These are phyloP conservation scores for Ceraceosorus bombacis DNA, from an alignment of 1,284 basidiomycete genomes.

Conservation along the genomic window DNA sequence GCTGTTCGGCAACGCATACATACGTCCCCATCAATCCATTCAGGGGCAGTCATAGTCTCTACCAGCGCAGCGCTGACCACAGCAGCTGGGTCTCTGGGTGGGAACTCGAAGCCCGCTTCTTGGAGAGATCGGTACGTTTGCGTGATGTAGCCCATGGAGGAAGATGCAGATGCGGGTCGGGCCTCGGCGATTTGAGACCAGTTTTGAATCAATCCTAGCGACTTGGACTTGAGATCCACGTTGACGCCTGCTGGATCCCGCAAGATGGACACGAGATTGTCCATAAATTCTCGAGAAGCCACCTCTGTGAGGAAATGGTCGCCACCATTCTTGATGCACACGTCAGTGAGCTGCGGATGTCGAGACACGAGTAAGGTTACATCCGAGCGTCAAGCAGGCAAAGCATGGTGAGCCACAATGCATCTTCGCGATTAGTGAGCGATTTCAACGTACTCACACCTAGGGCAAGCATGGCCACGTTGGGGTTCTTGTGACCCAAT, in stretches of 20 bases:
- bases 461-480: slow-evolving; percentile 80
- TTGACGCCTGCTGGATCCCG: slow-evolving; percentile 59
- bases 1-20: slow-evolving; percentile 85
- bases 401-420: not conserved
- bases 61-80: slow-evolving; percentile 48
- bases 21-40: slow-evolving; percentile 92
- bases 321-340: slow-evolving; percentile 95
- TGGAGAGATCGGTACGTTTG: slow-evolving; percentile 42
- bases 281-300: slow-evolving; percentile 77
- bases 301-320: slow-evolving; percentile 66
- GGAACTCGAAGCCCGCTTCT: slow-evolving; percentile 66
- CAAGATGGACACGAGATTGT: slow-evolving; percentile 76
- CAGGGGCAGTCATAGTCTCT: slow-evolving; percentile 58
- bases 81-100: slow-evolving; percentile 64
- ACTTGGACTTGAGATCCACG: slow-evolving; percentile 73
- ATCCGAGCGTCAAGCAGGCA: not conserved
- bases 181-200: slow-evolving; percentile 87
- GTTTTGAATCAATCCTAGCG: slow-evolving; percentile 73
- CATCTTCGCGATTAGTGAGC: not conserved
- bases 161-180: slow-evolving; percentile 54
- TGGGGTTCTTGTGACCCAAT: slow-evolving; percentile 88
- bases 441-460: slow-evolving; percentile 54
- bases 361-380: too few relatives aligned
- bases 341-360: slow-evolving; percentile 60
- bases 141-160: slow-evolving; percentile 42